phyloP scores from a whole-genome alignment of 2,329 filamentous ascomycete species.

The Talaromyces sp. region DNA sequence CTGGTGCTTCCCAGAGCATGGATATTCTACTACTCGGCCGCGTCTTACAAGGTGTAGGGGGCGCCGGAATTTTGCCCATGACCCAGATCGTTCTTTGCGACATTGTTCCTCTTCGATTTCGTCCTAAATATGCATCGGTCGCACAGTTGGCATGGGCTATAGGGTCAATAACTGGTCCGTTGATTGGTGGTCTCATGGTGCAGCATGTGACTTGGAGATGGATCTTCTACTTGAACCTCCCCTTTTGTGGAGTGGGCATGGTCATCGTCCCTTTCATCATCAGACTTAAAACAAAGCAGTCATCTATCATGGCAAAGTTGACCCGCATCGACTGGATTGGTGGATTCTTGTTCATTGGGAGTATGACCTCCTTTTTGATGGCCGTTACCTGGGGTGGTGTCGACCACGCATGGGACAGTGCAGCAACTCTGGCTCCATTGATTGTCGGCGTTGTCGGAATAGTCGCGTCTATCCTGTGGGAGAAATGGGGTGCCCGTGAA shows the following conservation, averaged over 20 bases:
- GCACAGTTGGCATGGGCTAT: constrained; percentile 40
- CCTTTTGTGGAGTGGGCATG: constrained; percentile 52
- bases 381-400: constrained; percentile 41
- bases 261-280: constrained; percentile 53
- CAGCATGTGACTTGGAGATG: constrained; percentile 34
- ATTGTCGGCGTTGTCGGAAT: constrained; percentile 31
- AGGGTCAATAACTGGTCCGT: constrained; percentile 39
- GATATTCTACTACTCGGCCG: constrained; percentile 47
- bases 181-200: constrained; percentile 43
- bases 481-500: constrained; percentile 18
- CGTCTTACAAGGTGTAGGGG: constrained; percentile 45
- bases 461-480: constrained; percentile 30
- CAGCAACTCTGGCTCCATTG: constrained; percentile 36
- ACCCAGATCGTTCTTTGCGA: constrained; percentile 46
- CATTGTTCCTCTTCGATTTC: constrained; percentile 40
- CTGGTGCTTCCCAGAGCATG: constrained; percentile 42
- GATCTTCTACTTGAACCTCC: constrained; percentile 60
- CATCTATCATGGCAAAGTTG: constrained; percentile 33
- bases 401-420: constrained; percentile 36
- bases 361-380: constrained; percentile 37
- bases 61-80: constrained; percentile 45
- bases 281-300: constrained; percentile 55
- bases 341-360: constrained; percentile 35
- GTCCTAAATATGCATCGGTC: constrained; percentile 42
- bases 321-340: constrained; percentile 39